phyloP scores from a whole-genome alignment of 2,329 filamentous ascomycete genomes.

The Chalaropsis ovoidea region DNA sequence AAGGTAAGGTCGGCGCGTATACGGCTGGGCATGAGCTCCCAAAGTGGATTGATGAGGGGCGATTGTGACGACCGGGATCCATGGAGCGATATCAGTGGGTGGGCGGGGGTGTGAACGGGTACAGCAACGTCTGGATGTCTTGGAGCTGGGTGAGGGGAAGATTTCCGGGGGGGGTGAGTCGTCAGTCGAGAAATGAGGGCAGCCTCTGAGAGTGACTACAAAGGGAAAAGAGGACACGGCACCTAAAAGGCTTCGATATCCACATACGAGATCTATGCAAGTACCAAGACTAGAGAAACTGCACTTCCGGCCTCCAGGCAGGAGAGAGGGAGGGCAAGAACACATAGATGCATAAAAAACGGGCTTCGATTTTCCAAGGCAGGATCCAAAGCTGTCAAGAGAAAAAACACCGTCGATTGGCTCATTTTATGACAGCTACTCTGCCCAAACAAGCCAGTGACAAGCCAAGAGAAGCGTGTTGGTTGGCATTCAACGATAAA shows the following conservation, averaged over 20 bases:
- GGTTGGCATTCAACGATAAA: too few species aligned
- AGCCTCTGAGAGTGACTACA: background rate
- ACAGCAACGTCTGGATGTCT: background rate
- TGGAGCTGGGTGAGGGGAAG: background rate
- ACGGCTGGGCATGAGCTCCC: slow-evolving; percentile 10
- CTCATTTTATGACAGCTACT: background rate
- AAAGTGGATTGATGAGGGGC: slow-evolving; percentile 4
- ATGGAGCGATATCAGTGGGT: background rate
- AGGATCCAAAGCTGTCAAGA: background rate
- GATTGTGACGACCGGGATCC: background rate
- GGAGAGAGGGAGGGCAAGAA: background rate
- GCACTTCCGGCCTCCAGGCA: background rate
- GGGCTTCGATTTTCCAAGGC: background rate
- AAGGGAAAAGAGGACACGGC: background rate
- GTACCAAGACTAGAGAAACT: background rate
- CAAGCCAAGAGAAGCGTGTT: too few species aligned
- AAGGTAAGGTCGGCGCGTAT: slow-evolving; percentile 4
- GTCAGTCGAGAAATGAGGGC: background rate
- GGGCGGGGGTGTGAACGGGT: background rate
- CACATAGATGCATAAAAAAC: background rate
- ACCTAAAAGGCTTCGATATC: background rate
- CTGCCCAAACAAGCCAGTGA: too few species aligned
- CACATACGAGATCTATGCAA: slow-evolving; percentile 2
- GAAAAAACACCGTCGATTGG: background rate
- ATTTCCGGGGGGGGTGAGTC: background rate